Evolutionary conservation across 2,329 filamentous ascomycete genomes (phyloP), one percentile per base, ranked within the genome.

Genomic region (Penicillium sp.): DNA sequence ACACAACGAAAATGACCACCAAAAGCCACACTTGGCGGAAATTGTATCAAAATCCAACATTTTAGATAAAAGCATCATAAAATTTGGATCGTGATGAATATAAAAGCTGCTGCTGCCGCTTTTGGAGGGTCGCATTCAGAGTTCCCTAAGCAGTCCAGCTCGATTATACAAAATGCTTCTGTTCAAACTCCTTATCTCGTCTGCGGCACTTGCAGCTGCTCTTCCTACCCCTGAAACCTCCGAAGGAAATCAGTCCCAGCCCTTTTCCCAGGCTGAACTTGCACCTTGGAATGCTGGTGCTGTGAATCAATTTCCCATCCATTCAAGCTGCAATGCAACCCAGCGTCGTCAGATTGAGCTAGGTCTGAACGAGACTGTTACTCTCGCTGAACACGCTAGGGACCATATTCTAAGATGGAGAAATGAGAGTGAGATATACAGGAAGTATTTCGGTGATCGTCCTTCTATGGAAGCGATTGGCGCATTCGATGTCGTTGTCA

Each of bases 371-470:
- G 86, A 89, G 67, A 78, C 83, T 4, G 70, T 85, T 36, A 67
- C 72, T 47, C 75, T 89, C 4, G 84, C 82, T 7, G 69, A 77
- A 47, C 84, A 87, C 63, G 86, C 86, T 7, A 81, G 80, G 55
- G 79, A 85, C 38, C 86, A 89, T 65, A 79, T 70, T 39, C 65
- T 70, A 36, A 66, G 67, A 34, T 75, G 61, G 57, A 84, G 85
- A 30, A 78, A 80, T 70, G 73, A 77, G 26, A 87, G 84, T 9
- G 75, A 79, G 18, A 78, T 87, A 55, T 85, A 84, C 66, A 75
- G 75, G 48, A 88, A 85, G 73, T 89, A 88, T 73, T 89, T 89
- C 65, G 84, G 86, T 42, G 78, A 82, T 48, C 76, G 76, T 1
- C 76, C 83, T 4, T 83, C 84, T 2, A 79, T 80, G 19, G 78